Base-by-base conservation (phyloP, 768 basidiomycete species). In the Macrolepiota albuminosa region DNA sequence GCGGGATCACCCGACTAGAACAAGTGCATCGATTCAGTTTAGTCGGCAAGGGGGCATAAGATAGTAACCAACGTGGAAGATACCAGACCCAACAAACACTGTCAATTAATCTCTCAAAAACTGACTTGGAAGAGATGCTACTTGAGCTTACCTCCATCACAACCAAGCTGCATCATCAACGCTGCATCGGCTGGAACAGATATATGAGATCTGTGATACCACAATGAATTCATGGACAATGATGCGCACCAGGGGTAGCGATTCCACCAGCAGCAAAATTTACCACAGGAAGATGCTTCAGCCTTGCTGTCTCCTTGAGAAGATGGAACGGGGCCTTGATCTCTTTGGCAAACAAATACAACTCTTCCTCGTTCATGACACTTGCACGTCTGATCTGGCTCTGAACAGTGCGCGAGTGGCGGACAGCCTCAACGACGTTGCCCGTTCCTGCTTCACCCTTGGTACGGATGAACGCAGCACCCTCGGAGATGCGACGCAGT, bases 1-100 rank as follows among this genome's bases (percentile, higher is more conserved):
- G 89, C 93, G 24, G 97, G 94, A 70, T 98, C 89, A 52, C 89
- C 92, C 47, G 95, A 95, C 87, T 95, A 61, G 21, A 31, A 49
- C 31, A 56, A 56, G 34, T 31, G 34, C 26, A 56, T 33, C 33
- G 10, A 56, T 54, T 54, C 29, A 47, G 47, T 58, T 16, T 31
- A 29, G 18, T 42, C 34, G 43, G 55, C 33, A 42, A 43, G 40
- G 14, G 14, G 52, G 29, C 14, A 58, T 54, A 57, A 37, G 33
- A 42, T 26, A 29, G 21, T n/a, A 40, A 78, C 87, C 51, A 64
- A 89, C 93, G 73, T 91, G 86, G 86, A 97, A 98, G 70, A 98
- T 95, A 51, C 96, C 96, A 21, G 95, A 97, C 42, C 96, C 96
- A 61, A 99, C 96, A 67, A 99, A 99, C 36, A 99, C 96, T 91